phyloP scores from a whole-genome alignment of 495 filamentous ascomycete genomes.

The Glonium stellatum region DNA sequence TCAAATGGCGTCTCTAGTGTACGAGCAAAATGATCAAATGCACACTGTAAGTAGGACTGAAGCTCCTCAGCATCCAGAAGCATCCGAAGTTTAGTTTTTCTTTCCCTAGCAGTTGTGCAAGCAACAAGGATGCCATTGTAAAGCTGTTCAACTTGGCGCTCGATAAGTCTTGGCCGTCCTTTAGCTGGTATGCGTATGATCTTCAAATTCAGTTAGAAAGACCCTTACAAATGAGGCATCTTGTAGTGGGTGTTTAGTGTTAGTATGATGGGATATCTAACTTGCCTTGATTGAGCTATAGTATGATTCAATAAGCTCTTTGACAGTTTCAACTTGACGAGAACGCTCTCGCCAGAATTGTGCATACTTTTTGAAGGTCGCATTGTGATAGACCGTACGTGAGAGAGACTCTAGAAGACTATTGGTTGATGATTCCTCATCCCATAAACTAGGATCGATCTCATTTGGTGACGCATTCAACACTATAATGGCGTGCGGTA shows the following conservation, averaged over 20 bases:
- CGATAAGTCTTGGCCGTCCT: slow-evolving; percentile 13
- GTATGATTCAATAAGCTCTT: slow-evolving; percentile 35
- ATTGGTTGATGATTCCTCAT: slow-evolving; percentile 1
- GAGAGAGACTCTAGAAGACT: background rate
- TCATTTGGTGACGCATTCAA: slow-evolving; percentile 6
- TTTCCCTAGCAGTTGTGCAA: slow-evolving; percentile 11
- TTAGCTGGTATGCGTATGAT: slow-evolving; percentile 30
- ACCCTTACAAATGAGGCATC: background rate
- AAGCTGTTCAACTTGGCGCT: background rate
- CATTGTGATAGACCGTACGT: background rate
- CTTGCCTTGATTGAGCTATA: slow-evolving; percentile 19
- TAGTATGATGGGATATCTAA: too few species aligned
- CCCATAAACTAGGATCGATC: background rate
- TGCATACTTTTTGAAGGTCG: slow-evolving; percentile 7
- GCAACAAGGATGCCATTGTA: background rate
- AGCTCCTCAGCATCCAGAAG: slow-evolving; percentile 34
- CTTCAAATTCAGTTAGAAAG: background rate
- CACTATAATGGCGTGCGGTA: slow-evolving; percentile 14
- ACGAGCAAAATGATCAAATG: slow-evolving; percentile 36
- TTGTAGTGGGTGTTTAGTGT: background rate
- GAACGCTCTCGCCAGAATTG: slow-evolving; percentile 10
- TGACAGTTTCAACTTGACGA: slow-evolving; percentile 26
- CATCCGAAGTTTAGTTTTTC: slow-evolving; percentile 27
- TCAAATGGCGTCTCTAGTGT: slow-evolving; percentile 37
- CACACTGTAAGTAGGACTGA: slow-evolving; percentile 32